A percentile compares a stretch with the other conserved stretches of the same genome.
These are phyloP conservation scores for Hypoxylon sp. DNA, from an alignment of 2,329 filamentous ascomycete genomes.

Conservation along the genomic window DNA sequence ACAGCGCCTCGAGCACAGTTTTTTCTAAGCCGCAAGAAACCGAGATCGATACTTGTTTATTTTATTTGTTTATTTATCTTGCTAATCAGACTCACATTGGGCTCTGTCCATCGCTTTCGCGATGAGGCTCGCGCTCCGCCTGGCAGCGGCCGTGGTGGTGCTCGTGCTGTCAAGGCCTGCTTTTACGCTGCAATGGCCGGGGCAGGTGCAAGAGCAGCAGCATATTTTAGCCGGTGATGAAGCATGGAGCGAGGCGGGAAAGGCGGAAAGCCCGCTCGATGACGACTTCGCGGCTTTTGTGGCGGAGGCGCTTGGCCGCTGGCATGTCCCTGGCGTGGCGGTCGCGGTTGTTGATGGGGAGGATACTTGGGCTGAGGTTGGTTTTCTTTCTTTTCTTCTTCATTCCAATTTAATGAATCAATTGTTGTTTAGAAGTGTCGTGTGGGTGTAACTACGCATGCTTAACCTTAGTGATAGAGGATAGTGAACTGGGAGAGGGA, in stretches of 20 bases:
- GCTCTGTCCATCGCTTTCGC: not conserved
- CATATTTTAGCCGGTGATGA: conserved; percentile 1
- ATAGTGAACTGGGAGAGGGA: no score
- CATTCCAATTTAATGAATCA: not conserved
- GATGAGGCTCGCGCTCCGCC: conserved; percentile 12
- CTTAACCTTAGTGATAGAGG: not conserved
- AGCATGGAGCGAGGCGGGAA: not conserved
- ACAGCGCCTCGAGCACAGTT: not conserved
- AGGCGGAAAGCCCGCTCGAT: conserved; percentile 35
- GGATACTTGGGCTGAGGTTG: conserved; percentile 58
- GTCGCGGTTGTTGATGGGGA: conserved; percentile 64
- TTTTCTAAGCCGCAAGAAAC: not conserved
- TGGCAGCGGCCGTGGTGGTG: not conserved
- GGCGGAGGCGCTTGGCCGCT: conserved; percentile 53
- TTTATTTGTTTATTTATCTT: not conserved
- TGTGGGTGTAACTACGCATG: not conserved
- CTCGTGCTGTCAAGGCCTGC: conserved; percentile 1
- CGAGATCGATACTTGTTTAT: not conserved
- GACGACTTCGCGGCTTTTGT: conserved; percentile 36
- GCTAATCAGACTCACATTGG: not conserved
- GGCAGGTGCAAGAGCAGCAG: no score
- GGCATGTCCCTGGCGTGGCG: conserved; percentile 65
- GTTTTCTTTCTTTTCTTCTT: conserved; percentile 23
- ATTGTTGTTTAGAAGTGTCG: not conserved
- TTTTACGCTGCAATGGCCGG: not conserved